phyloP scores from a whole-genome alignment of 768 basidiomycete species.

The Paxillus ammoniavirescens region DNA sequence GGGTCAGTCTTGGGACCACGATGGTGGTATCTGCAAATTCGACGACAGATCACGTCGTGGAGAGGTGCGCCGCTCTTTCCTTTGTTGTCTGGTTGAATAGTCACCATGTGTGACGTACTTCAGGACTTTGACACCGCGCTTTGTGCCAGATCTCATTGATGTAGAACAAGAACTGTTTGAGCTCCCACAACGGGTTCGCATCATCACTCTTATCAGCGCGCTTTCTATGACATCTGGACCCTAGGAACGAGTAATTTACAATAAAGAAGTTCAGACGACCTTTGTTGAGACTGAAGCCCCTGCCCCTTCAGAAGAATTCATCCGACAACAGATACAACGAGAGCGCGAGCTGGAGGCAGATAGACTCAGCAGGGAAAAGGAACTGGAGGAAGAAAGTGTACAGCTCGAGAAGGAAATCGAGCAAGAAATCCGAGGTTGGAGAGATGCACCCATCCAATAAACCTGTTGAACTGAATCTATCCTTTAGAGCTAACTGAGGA shows the following conservation, averaged over 20 bases:
- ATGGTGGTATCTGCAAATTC: constrained; percentile 49
- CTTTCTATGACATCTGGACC: constrained; percentile 3
- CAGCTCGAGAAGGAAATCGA: constrained; percentile 86
- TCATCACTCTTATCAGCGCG: neutral
- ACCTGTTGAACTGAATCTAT: constrained; percentile 3
- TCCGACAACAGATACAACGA: constrained; percentile 61
- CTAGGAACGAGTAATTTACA: constrained; percentile 78
- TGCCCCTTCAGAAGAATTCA: constrained; percentile 63
- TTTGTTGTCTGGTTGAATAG: neutral
- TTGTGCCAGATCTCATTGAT: constrained; percentile 79
- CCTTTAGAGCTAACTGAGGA: constrained; percentile 79
- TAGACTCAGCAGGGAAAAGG: constrained; percentile 65
- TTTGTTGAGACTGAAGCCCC: constrained; percentile 56
- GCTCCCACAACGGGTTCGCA: constrained; percentile 73
- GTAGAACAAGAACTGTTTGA: constrained; percentile 90
- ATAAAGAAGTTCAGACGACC: constrained; percentile 82
- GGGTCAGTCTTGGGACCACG: constrained; percentile 42
- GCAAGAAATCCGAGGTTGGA: constrained; percentile 77
- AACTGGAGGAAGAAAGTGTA: constrained; percentile 79
- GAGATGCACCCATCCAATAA: neutral
- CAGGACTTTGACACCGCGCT: constrained; percentile 63
- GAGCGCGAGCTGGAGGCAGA: constrained; percentile 75
- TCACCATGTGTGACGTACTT: constrained; percentile 1
- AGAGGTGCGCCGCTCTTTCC: constrained; percentile 48
- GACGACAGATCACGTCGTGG: constrained; percentile 65